Evolutionary conservation across 2,329 filamentous ascomycete genomes (phyloP), one percentile per base, ranked within the genome.

Genomic region (Talaromyces sp.): DNA sequence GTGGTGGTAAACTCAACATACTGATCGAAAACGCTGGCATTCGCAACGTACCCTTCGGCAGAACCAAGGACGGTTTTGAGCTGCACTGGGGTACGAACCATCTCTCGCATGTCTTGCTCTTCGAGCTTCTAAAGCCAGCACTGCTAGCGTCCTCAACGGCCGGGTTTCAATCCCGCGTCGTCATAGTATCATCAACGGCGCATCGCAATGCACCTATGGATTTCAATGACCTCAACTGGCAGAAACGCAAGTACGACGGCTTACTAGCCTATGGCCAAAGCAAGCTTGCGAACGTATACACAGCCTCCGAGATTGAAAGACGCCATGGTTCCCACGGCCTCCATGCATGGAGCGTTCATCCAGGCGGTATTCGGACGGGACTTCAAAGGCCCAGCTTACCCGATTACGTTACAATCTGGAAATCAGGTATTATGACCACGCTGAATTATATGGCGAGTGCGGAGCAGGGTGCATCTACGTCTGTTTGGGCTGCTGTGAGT

Each of bases 381-480:
- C 46, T 50, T 50, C 46, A 50, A 31, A 28, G 7, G 7, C 46
- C 46, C 9, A 50, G 46, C 11, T 16, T 50, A 2, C 6, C 46
- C 8, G 46, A 50, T 31, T 50, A 31, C 11, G 25, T 25, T 2
- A 12, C 2, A 4, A 25, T 50, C 2, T 50, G 12, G 23, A 50
- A 28, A 31, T 50, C 46, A 25, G 46, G 46, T 18, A 31, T 50
- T 2, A 50, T 50, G 23, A 25, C 25, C 46, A 42, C 37, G 11
- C 18, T 46, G 16, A 58, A 42, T 46, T 44, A 35, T 12, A 57
- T 64, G 55, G 68, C 66, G 61, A 67, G 42, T n/a, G 57, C 60
- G 1, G 69, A 65, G 56, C 69, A 72, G 46, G 70, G 67, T 16
- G 65, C 71, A 21, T 70, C 72, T 0, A 75, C 72, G 3, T 69